Conservation (phyloP, 352 stramenopile species). For the Pythium dissotocum region DNA sequence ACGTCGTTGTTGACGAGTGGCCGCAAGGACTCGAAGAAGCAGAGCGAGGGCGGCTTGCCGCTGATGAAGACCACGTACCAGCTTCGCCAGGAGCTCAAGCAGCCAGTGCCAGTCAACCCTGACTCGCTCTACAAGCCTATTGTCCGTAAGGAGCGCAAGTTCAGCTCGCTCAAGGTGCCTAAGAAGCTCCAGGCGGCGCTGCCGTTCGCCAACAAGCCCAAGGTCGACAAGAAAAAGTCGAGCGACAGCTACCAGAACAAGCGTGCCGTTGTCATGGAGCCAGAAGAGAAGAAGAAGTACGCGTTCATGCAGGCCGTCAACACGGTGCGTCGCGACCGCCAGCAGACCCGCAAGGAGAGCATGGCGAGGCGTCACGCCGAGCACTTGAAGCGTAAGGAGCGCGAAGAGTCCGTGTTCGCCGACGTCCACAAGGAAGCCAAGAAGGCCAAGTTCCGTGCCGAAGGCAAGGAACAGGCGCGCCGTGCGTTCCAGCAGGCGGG, state of each 20-base stretch:
- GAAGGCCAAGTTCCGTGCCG: constrained; percentile 85
- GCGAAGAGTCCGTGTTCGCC: constrained; percentile 91
- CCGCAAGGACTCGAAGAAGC: constrained; percentile 51
- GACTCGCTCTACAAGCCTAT: constrained; percentile 99
- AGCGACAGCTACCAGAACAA: constrained; percentile 88
- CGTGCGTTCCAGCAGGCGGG: constrained; percentile 52
- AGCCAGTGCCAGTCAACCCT: constrained; percentile 95
- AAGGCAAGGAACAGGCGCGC: constrained; percentile 65
- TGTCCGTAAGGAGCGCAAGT: constrained; percentile 90
- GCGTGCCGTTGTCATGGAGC: constrained; percentile 94
- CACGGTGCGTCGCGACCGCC: constrained; percentile 97
- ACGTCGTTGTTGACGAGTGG: constrained; percentile 69
- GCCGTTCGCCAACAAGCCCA: constrained; percentile 97
- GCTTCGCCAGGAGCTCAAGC: constrained; percentile 93
- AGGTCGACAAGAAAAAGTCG: constrained; percentile 90
- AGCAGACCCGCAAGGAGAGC: constrained; percentile 92
- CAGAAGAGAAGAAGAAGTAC: constrained; percentile 96
- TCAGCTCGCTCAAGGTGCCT: constrained; percentile 94
- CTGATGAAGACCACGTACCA: constrained; percentile 97
- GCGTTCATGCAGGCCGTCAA: constrained; percentile 97
- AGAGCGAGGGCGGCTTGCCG: constrained; percentile 24
- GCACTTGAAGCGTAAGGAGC: constrained; percentile 92
- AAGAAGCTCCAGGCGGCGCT: constrained; percentile 97
- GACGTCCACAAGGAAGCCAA: constrained; percentile 79
- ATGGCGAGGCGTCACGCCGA: constrained; percentile 84